Base-by-base conservation (phyloP, 2,329 filamentous ascomycete genomes). In the Alternaria burnsii region DNA sequence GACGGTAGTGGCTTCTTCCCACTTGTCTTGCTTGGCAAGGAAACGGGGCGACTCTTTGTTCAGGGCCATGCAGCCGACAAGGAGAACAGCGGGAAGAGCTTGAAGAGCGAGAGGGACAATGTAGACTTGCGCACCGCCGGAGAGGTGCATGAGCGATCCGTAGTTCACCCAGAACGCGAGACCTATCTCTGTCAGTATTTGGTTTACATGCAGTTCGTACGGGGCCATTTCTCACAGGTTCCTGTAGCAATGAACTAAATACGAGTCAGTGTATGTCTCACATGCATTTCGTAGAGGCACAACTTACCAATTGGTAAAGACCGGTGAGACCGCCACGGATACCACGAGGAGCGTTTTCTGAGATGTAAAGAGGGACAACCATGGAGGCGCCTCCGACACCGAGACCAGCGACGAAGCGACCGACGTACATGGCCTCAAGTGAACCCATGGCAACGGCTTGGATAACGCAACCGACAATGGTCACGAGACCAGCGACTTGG, bases 21-120 rank as follows among this genome's bases (percentile, higher is more conserved):
- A 91, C 64, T 88, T 84, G 68, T 91, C 88, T 68, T 87, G 83
- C 66, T 87, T 86, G 24, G 89, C 89, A 24, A 89, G 84, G 85
- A 87, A 91, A 66, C 89, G 84, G 14, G 89, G 89, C 7, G 87
- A 89, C 69, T 91, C 88, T 69, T 86, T 85, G 71, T 88, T 89
- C 52, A 89, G 74, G 2, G 86, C 71, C 83, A 92, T 90, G 65
- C 87, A 86, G 16, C 81, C 32, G 30, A 89, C 80, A 14, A 92
- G 81, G 24, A 89, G 77, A 5, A 87, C 66, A 1, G 89, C 88
- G 0, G 89, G 89, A 4, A 91, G 79, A 53, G 82, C 84, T 75
- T 92, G 90, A 60, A 91, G 82, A 10, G 86, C 83, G 4, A 92
- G 80, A 0, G 90, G 89, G 1, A 91, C 81, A 38, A 89, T 81